A percentile compares a stretch with the other conserved stretches of the same genome.
These are phyloP conservation scores for Mycosarcoma mackinlayi DNA, from an alignment of 1,284 basidiomycete species.

Conservation along the genomic window DNA sequence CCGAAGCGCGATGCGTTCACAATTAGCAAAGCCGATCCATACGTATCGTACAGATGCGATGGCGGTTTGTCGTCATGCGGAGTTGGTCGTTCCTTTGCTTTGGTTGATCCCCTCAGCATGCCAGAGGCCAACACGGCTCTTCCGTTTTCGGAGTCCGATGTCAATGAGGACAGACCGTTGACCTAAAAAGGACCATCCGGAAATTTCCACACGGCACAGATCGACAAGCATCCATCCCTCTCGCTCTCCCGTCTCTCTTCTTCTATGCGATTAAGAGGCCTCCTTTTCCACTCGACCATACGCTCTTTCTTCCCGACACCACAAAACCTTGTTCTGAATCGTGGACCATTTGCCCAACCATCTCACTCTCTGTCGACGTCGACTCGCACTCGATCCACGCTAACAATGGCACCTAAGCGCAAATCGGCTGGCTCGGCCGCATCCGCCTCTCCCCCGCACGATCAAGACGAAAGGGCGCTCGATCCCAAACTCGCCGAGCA, in stretches of 20 bases:
- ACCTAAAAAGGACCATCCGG: too few species aligned
- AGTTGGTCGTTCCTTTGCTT: not conserved
- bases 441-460: slow-evolving; percentile 6
- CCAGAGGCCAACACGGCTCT: too few species aligned
- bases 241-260: not conserved
- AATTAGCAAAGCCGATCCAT: slow-evolving; percentile 39
- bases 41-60: too few species aligned
- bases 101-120: too few species aligned
- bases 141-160: too few species aligned
- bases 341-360: not conserved
- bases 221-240: too few species aligned
- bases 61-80: slow-evolving; percentile 1
- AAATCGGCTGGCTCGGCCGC: slow-evolving; percentile 8
- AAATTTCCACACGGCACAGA: too few species aligned
- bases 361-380: not conserved
- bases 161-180: too few species aligned
- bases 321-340: too few species aligned
- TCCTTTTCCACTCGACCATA: slow-evolving; percentile 1
- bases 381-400: not conserved
- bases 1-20: slow-evolving; percentile 4
- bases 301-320: slow-evolving; percentile 1
- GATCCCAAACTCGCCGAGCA: slow-evolving; percentile 49
- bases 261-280: slow-evolving; percentile 16
- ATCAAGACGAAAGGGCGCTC: slow-evolving; percentile 35
- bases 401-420: slow-evolving; percentile 31